Evolutionary conservation across 441 rosid species (phyloP).

Genomic region (Eutrema salsugineum): DNA sequence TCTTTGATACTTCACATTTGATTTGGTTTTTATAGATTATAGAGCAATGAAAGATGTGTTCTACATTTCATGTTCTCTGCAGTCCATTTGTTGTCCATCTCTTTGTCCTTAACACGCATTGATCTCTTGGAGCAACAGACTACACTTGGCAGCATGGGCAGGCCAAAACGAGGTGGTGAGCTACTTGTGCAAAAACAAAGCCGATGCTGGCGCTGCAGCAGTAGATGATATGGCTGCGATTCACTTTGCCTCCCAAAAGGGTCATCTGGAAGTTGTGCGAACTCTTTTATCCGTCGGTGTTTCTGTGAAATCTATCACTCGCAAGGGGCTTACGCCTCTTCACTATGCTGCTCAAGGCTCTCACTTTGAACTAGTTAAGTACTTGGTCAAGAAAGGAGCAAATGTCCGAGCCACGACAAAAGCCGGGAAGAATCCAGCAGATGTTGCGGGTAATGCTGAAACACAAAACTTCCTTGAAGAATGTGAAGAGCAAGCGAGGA

Average conservation of each 20-base stretch:
- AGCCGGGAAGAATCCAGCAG: slow-evolving; percentile 75
- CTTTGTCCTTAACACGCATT: slow-evolving; percentile 46
- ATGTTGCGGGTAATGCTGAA: slow-evolving; percentile 64
- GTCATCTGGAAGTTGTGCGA: slow-evolving; percentile 76
- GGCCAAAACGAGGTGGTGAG: slow-evolving; percentile 70
- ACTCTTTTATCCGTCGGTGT: slow-evolving; percentile 60
- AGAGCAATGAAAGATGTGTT: neutral
- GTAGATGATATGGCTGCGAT: slow-evolving; percentile 96
- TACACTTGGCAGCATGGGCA: slow-evolving; percentile 97
- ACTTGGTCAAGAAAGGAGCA: slow-evolving; percentile 70
- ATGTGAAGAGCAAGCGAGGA: slow-evolving; percentile 42
- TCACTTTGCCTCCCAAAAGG: slow-evolving; percentile 93
- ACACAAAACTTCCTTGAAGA: slow-evolving; percentile 48
- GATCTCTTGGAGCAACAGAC: slow-evolving; percentile 35
- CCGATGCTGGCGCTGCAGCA: slow-evolving; percentile 94
- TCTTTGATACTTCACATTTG: neutral
- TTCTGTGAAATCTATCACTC: slow-evolving; percentile 58
- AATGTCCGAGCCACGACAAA: slow-evolving; percentile 61
- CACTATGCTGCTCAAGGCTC: slow-evolving; percentile 94
- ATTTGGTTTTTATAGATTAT: neutral
- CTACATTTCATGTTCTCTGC: neutral
- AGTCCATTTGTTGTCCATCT: neutral
- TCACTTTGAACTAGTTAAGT: slow-evolving; percentile 66
- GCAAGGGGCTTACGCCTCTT: slow-evolving; percentile 88
- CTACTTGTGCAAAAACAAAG: slow-evolving; percentile 85